Conservation (phyloP, 345 rosid genomes). For the Syzygium aqueum region DNA sequence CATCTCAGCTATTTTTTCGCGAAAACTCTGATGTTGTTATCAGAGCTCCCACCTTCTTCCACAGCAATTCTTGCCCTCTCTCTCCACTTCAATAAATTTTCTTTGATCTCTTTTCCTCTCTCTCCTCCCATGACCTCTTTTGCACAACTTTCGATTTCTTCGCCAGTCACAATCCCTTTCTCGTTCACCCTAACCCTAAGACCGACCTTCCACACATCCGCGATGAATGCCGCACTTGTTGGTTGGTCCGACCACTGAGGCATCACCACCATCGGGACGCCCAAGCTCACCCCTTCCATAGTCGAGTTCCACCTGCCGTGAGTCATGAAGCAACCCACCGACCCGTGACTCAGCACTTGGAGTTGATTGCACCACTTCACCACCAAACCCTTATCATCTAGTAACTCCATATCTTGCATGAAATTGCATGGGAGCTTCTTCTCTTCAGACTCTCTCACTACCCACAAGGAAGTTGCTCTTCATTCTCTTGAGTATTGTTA, state of each 20-base stretch:
- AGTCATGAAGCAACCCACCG: constrained; percentile 35
- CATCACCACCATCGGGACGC: constrained; percentile 15
- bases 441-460: constrained; percentile 40
- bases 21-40: constrained; percentile 8
- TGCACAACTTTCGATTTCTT: background rate
- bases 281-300: constrained; percentile 6
- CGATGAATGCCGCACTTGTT: constrained; percentile 3
- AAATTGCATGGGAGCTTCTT: constrained; percentile 24
- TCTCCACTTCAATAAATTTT: background rate
- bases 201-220: constrained; percentile 28
- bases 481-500: constrained; percentile 24
- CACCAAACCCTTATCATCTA: constrained; percentile 17
- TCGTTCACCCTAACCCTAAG: constrained; percentile 3
- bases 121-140: background rate
- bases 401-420: constrained; percentile 4
- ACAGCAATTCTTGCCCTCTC: background rate
- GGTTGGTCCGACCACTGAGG: constrained; percentile 11
- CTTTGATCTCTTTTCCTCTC: background rate
- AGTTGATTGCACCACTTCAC: constrained; percentile 46
- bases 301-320: constrained; percentile 46
- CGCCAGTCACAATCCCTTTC: background rate
- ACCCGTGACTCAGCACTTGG: constrained; percentile 31
- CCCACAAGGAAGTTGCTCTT: constrained; percentile 34
- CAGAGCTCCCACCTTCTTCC: background rate
- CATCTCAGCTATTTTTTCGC: background rate